Percentiles rank a stretch among this genome's conserved stretches.
These are phyloP conservation scores for Pontederia paniculata DNA, from an alignment of 176 grass and related monocot genomes.

Conservation along the genomic window DNA sequence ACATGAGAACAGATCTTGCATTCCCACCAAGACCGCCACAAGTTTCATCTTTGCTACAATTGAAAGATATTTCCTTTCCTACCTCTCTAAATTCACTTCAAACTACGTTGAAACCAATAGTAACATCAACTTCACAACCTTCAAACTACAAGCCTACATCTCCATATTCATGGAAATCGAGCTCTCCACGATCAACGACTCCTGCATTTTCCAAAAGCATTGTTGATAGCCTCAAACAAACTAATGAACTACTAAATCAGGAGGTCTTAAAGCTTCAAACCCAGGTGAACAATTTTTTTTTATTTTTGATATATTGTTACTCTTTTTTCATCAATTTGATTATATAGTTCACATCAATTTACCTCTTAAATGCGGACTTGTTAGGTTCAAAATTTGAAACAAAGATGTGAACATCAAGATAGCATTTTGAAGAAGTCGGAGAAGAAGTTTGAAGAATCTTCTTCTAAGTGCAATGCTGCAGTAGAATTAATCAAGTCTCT, in stretches of 20 bases:
- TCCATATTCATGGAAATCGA: slow-evolving; percentile 36
- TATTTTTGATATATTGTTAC: background rate
- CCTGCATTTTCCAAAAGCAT: slow-evolving; percentile 33
- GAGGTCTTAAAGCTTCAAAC: slow-evolving; percentile 57
- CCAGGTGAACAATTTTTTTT: slow-evolving; percentile 31
- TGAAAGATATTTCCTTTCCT: slow-evolving; percentile 47
- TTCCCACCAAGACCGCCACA: slow-evolving; percentile 40
- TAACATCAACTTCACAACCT: slow-evolving; percentile 38
- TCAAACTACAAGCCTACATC: slow-evolving; percentile 33
- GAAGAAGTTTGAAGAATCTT: slow-evolving; percentile 44
- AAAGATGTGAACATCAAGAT: slow-evolving; percentile 60
- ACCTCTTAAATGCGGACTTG: slow-evolving; percentile 1
- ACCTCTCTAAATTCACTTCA: slow-evolving; percentile 42
- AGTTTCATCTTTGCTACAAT: slow-evolving; percentile 50
- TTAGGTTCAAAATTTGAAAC: slow-evolving; percentile 48
- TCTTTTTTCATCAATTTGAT: slow-evolving; percentile 7
- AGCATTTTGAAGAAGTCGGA: slow-evolving; percentile 38
- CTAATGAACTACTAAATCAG: slow-evolving; percentile 49
- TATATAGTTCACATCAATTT: background rate
- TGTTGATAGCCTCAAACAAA: slow-evolving; percentile 49
- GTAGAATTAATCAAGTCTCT: slow-evolving; percentile 56
- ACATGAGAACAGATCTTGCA: slow-evolving; percentile 47
- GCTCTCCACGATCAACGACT: slow-evolving; percentile 25
- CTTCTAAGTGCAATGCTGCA: slow-evolving; percentile 35
- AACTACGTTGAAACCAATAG: slow-evolving; percentile 52